These are phyloP conservation scores for Phanerochaete sordida DNA, from an alignment of 768 basidiomycete species.

Conservation along the genomic window DNA sequence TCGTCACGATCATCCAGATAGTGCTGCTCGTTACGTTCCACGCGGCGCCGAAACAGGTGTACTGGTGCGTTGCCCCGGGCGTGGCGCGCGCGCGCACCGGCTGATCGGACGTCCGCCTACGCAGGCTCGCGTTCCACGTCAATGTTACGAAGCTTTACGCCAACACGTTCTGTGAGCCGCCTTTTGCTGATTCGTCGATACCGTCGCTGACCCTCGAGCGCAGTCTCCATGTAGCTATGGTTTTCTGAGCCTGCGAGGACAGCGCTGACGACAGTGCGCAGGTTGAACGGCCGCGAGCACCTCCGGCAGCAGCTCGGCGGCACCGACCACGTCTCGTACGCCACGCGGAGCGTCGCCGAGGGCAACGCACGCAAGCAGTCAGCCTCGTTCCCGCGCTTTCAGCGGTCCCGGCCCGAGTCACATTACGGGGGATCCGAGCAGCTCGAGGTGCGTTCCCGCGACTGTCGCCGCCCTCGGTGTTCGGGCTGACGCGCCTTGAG, in stretches of 20 bases:
- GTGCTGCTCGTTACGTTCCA: slow-evolving; percentile 40
- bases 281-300: slow-evolving; percentile 9
- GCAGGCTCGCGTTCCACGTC: slow-evolving; percentile 45
- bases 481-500: too few species aligned
- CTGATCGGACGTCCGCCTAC: neutral
- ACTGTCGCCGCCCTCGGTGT: too few species aligned
- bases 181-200: neutral
- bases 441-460: too few species aligned
- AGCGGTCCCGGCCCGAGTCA: too few species aligned
- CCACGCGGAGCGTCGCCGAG: neutral
- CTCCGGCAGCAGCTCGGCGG: neutral
- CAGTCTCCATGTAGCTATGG: neutral
- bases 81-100: neutral
- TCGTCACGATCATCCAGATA: slow-evolving; percentile 42
- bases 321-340: neutral
- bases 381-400: too few species aligned
- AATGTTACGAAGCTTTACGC: slow-evolving; percentile 47
- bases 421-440: too few species aligned
- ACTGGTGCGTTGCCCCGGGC: slow-evolving; percentile 29
- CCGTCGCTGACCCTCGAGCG: neutral
- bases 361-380: too few species aligned
- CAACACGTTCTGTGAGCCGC: slow-evolving; percentile 45
- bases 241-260: neutral
- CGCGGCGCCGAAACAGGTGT: slow-evolving; percentile 30
- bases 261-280: neutral